Percentiles rank a stretch among this genome's conserved stretches.
phyloP scores from a whole-genome alignment of 495 filamentous ascomycete genomes.

The Trichoderma erinaceum region DNA sequence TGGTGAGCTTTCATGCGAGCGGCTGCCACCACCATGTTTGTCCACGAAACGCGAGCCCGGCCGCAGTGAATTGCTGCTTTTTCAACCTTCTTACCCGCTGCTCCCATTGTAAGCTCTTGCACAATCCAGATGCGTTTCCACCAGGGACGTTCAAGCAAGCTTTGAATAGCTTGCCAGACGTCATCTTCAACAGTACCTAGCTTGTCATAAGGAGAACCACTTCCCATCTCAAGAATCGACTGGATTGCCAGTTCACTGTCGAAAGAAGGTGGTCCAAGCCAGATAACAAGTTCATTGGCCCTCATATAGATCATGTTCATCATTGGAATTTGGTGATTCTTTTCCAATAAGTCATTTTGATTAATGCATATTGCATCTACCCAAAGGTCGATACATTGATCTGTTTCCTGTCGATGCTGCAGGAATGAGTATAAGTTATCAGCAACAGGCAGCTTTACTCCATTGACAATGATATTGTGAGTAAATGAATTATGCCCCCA shows the following conservation, averaged over 20 bases:
- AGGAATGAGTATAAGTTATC: background rate
- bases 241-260: background rate
- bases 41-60: background rate
- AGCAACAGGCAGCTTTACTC: background rate
- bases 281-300: background rate
- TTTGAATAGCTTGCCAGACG: slow-evolving; percentile 1
- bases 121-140: slow-evolving; percentile 8
- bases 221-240: background rate
- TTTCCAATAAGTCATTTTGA: background rate
- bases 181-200: background rate
- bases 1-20: slow-evolving; percentile 4
- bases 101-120: background rate
- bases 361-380: slow-evolving; percentile 11
- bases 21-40: background rate
- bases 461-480: background rate
- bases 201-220: background rate
- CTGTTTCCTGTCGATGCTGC: background rate
- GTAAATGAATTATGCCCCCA: background rate
- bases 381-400: background rate
- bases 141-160: background rate
- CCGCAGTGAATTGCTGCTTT: background rate
- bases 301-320: slow-evolving; percentile 5
- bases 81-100: background rate
- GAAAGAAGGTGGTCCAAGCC: background rate
- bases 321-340: slow-evolving; percentile 11